Conservation (phyloP, 441 rosid species). For the Gossypium davidsonii region DNA sequence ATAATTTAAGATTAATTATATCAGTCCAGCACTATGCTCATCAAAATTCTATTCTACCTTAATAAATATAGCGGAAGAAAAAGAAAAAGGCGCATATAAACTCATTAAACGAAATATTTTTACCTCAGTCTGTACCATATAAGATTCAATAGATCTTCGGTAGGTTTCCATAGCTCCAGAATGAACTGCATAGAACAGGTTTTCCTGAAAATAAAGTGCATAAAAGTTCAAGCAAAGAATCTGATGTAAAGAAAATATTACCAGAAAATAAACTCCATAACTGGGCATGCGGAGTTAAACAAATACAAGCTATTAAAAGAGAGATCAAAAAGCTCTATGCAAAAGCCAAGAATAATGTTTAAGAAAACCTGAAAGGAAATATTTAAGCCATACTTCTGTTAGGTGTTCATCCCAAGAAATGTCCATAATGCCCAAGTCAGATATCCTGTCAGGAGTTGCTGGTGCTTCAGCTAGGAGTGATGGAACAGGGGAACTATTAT, state of each 20-base stretch:
- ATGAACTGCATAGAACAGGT: conserved; percentile 87
- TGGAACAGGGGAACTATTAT: conserved; percentile 39
- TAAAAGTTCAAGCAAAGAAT: conserved; percentile 9
- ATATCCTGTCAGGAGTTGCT: conserved; percentile 49
- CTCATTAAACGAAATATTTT: conserved; percentile 10
- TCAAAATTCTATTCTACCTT: neutral
- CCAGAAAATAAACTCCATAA: conserved; percentile 1
- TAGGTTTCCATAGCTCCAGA: conserved; percentile 79
- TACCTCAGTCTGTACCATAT: conserved; percentile 66
- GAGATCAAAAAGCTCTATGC: conserved; percentile 4
- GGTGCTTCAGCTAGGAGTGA: conserved; percentile 60
- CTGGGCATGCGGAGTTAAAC: neutral
- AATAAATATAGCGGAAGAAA: conserved; percentile 8
- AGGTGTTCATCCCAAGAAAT: conserved; percentile 66
- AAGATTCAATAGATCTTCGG: conserved; percentile 75
- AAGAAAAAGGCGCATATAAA: conserved; percentile 11
- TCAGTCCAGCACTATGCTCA: neutral
- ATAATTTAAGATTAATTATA: neutral
- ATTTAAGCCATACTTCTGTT: conserved; percentile 58
- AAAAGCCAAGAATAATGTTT: conserved; percentile 7
- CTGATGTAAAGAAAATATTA: neutral
- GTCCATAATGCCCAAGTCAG: conserved; percentile 49
- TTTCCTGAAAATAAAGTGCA: conserved; percentile 58
- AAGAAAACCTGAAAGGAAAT: conserved; percentile 12
- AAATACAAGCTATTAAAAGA: neutral